Conservation (phyloP, 306 rosid species). For the Sicyos baderoa region DNA sequence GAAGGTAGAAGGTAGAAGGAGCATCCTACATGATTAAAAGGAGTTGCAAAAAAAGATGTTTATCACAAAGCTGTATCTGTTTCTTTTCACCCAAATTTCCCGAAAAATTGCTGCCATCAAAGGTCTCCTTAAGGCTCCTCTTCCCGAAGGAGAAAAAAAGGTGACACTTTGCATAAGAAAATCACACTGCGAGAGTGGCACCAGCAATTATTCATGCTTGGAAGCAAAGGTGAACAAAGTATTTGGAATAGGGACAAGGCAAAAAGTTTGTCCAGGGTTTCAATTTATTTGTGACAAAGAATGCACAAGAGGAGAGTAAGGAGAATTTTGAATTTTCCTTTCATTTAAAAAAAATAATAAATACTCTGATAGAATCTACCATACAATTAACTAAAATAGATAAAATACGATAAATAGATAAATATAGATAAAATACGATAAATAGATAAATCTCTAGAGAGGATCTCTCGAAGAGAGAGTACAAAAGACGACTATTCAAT, state of each 20-base stretch:
- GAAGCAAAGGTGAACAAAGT: background rate
- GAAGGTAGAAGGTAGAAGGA: background rate
- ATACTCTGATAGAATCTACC: no score
- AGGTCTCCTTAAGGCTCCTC: background rate
- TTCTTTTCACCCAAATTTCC: background rate
- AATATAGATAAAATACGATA: no score
- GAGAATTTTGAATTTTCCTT: background rate
- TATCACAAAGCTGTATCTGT: background rate
- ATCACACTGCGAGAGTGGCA: background rate
- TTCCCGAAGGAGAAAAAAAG: background rate
- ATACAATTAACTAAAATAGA: no score
- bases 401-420: no score
- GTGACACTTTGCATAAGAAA: background rate
- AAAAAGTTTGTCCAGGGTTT: background rate
- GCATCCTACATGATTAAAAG: background rate
- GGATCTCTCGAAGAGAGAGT: no score
- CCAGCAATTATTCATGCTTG: background rate
- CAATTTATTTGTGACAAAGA: background rate
- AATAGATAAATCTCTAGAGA: no score
- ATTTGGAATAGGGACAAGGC: background rate
- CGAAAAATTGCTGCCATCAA: no score
- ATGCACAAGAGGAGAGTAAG: background rate
- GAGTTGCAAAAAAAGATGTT: background rate
- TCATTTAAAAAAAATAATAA: background rate
- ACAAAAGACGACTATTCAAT: no score